Base-by-base conservation (phyloP, 1,139 yeast species). In the Fermentozyma sake region DNA sequence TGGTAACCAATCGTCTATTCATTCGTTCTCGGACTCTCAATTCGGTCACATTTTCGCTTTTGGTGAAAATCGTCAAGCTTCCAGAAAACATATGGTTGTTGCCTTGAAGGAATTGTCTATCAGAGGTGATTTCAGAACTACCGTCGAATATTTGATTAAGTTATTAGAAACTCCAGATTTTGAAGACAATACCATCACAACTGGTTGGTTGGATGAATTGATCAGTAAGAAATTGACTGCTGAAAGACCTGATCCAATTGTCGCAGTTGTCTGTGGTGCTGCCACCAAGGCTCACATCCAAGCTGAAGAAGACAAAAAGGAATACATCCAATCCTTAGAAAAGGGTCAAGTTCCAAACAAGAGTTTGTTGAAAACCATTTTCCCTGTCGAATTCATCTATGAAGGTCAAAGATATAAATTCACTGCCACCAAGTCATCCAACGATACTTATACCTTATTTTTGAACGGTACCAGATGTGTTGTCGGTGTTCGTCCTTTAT, bases 21-120 rank as follows among this genome's bases (percentile, higher is more conserved):
- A 91, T 63, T 87, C 96, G 4, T 91, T 87, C 66, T 83, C 96
- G 15, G 98, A 91, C 59, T 89, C 98, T 30, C 98, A 91, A 62
- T 91, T 91, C 51, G 98, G 98, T 54, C 98, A 91, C 58, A 91
- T 91, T 42, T 91, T 91, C 55, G 97, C 98, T 21, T 93, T 89
- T 61, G 98, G 98, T 55, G 98, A 91, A 65, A 91, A 89, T 54
- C 83, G 98, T 67, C 94, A 85, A 58, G 95, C 95, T 22, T 85
- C 96, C 18, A 83, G 98, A 67, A 87, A 91, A 58, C 96, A 93
- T 52, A 91, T 91, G 98, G 96, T 91, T 42, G 97, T 91, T 34
- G 98, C 98, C 1, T 71, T 91, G 55, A 91, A 91, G 59, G 98
- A 91, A 60, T 73, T 91, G 46, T 83, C 95, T 34, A 91, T 91